Base-by-base conservation (phyloP, 176 grass and related monocot species). In the Triticum timopheevii region DNA sequence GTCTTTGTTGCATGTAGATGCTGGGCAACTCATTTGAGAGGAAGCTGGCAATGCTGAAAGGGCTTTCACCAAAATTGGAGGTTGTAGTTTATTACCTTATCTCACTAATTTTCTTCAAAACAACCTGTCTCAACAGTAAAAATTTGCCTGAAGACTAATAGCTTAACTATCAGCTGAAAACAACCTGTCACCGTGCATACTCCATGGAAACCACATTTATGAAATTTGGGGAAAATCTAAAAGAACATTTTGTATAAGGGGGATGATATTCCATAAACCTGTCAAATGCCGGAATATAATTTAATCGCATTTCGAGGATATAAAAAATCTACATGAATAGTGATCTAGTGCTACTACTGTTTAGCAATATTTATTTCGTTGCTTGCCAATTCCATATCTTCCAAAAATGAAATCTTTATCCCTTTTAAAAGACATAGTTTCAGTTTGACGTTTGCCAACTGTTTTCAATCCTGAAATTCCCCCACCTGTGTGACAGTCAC, bases 11-110 rank as follows among this genome's bases (percentile, higher is more conserved):
- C 36, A 49, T 89, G 71, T 78, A 97, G 92, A 88, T 91, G 79
- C 82, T 91, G 88, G 92, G 91, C 64, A 95, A 97, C 88, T 97
- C 95, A 74, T 97, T 93, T 83, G 90, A 97, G 75, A 93, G 93
- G 90, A 97, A 95, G 87, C 89, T 97, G 61, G 89, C 91, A 4
- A 74, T 92, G 52, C 73, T 95, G 58, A 92, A 90, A 85, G 93
- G 90, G 34, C 22, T 81, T 31, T 88, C 93, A 71, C 87, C 85
- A 77, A 94, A 94, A 86, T 64, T 72, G 66, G 93, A 92, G 93
- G 90, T 94, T 64, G 33, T 85, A 33, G 78, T 91, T 62, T 35
- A 58, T 68, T 65, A 82, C 45, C 64, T 42, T 9, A 1, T 39
- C 61, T 38, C 47, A 24, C 13, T 6, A 11, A 62, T 44, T 59